Conservation (phyloP, 2,329 filamentous ascomycete species). For the Penicillium aurantiogriseum region DNA sequence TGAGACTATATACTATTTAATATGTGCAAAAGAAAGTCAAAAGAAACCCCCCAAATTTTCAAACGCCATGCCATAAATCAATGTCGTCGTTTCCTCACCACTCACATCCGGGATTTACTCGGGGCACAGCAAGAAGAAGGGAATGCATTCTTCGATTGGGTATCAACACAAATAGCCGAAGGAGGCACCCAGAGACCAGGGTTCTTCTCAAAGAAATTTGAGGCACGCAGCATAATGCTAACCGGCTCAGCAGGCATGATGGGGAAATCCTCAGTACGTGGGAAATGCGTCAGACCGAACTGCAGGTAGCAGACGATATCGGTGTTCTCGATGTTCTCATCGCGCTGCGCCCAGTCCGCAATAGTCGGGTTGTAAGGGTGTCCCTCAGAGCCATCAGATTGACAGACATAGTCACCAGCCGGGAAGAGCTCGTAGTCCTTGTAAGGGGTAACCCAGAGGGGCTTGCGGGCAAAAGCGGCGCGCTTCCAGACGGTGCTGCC, state of each 20-base stretch:
- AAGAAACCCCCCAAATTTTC: background rate
- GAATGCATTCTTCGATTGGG: conserved; percentile 29
- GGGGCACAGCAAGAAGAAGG: conserved; percentile 22
- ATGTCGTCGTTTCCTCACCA: background rate
- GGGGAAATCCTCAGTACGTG: conserved; percentile 54
- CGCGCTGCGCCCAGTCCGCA: conserved; percentile 38
- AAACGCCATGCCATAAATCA: conserved; percentile 5
- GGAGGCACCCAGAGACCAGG: conserved; percentile 59
- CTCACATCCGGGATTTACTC: conserved; percentile 22
- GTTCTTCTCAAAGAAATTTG: conserved; percentile 60
- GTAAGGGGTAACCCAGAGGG: conserved; percentile 59
- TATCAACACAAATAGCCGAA: conserved; percentile 31
- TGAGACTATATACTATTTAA: conserved; percentile 10
- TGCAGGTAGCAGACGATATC: conserved; percentile 59
- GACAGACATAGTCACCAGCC: conserved; percentile 60
- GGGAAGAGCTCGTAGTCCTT: conserved; percentile 60
- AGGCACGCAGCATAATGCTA: conserved; percentile 57
- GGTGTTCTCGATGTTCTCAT: conserved; percentile 54
- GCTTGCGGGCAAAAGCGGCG: conserved; percentile 58
- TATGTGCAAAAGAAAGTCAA: conserved; percentile 7
- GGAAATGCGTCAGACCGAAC: conserved; percentile 58
- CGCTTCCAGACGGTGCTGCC: conserved; percentile 57
- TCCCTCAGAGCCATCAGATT: conserved; percentile 49
- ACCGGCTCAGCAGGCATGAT: conserved; percentile 60
- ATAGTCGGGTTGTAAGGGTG: conserved; percentile 48